Percentiles rank a stretch among this genome's conserved stretches.
Conservation (phyloP, 1,139 yeast genomes). For the Sporopachydermia cereana region DNA sequence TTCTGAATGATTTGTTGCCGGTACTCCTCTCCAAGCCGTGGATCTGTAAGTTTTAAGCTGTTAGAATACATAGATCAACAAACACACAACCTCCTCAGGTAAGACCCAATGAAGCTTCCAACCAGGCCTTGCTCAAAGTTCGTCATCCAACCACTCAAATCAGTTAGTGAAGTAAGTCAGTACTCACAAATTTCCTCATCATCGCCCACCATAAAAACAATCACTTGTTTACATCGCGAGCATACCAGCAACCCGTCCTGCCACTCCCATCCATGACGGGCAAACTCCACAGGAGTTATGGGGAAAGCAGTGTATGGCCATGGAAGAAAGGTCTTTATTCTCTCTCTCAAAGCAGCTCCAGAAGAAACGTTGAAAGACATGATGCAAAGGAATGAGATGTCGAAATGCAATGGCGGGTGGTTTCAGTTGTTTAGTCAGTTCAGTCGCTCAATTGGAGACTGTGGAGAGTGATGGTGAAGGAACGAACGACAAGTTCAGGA, state of each 20-base stretch:
- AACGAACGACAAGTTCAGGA: too few relatives aligned
- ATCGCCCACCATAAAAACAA: conserved; percentile 3
- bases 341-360: background rate
- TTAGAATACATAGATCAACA: too few relatives aligned
- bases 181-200: background rate
- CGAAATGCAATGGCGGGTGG: too few relatives aligned
- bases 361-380: background rate
- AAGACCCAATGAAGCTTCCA: too few relatives aligned
- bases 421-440: too few relatives aligned
- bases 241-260: background rate
- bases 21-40: conserved; percentile 10
- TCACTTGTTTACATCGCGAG: background rate
- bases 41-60: background rate
- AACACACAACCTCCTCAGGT: too few relatives aligned
- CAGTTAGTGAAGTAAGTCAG: too few relatives aligned
- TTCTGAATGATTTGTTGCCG: conserved; percentile 5
- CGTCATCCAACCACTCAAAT: too few relatives aligned
- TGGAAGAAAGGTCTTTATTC: background rate
- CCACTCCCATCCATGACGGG: conserved; percentile 5
- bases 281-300: background rate
- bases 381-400: too few relatives aligned
- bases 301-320: background rate
- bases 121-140: too few relatives aligned
- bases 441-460: too few relatives aligned
- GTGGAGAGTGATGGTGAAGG: too few relatives aligned